These are phyloP conservation scores for Apiospora koreana DNA, from an alignment of 2,329 filamentous ascomycete genomes.

Conservation along the genomic window DNA sequence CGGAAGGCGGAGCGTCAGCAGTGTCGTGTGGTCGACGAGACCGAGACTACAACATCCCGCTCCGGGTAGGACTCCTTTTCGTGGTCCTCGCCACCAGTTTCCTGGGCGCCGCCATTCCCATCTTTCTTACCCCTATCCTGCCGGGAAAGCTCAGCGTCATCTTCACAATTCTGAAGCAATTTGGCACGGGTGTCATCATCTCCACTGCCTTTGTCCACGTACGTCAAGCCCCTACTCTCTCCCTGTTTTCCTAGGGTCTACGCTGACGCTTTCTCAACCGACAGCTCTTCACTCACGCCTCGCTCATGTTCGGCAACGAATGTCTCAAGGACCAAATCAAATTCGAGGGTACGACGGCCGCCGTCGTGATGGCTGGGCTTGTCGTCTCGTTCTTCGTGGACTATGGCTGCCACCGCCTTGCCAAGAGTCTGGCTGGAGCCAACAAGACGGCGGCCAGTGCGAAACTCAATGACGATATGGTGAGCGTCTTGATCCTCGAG, in stretches of 20 bases:
- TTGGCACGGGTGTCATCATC: constrained; percentile 73
- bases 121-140: constrained; percentile 61
- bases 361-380: constrained; percentile 73
- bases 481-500: constrained; percentile 70
- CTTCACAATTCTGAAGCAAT: constrained; percentile 70
- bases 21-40: constrained; percentile 45
- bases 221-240: constrained; percentile 23
- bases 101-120: constrained; percentile 64
- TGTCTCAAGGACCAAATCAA: constrained; percentile 62
- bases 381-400: constrained; percentile 74
- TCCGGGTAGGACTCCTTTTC: constrained; percentile 73
- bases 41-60: constrained; percentile 64
- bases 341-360: constrained; percentile 70
- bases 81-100: constrained; percentile 69
- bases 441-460: neutral
- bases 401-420: constrained; percentile 62
- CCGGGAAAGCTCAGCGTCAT: constrained; percentile 48
- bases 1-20: constrained; percentile 18
- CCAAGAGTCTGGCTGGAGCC: constrained; percentile 34
- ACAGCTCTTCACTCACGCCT: constrained; percentile 73
- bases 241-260: neutral
- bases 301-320: constrained; percentile 70
- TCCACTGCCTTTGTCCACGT: constrained; percentile 72
- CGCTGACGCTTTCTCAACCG: neutral
- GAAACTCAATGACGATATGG: constrained; percentile 32